These are phyloP conservation scores for Globisporangium canariense DNA, from an alignment of 352 stramenopile genomes.

Conservation along the genomic window DNA sequence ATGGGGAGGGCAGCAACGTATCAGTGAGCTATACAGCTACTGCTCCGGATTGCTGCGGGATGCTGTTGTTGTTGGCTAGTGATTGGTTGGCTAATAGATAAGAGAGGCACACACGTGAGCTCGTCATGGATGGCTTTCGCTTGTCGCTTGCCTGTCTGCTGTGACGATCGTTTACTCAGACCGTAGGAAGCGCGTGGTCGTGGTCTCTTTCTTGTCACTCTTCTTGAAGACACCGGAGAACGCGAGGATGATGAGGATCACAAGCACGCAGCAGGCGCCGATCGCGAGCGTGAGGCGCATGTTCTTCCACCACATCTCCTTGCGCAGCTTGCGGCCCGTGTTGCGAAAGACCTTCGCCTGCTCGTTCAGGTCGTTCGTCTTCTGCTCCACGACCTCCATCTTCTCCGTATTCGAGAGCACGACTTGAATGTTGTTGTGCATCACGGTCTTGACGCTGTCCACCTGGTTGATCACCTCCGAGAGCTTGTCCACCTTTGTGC, in stretches of 20 bases:
- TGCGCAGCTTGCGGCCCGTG: conserved; percentile 71
- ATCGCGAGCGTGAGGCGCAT: conserved; percentile 73
- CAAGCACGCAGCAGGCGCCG: conserved; percentile 54
- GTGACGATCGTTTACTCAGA: conserved; percentile 1
- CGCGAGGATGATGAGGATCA: conserved; percentile 74
- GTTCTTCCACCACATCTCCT: conserved; percentile 88
- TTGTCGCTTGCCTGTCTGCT: background rate
- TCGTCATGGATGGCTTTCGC: background rate
- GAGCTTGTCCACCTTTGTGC: conserved; percentile 85
- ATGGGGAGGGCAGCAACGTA: background rate
- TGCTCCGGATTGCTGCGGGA: background rate
- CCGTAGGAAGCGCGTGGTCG: conserved; percentile 16
- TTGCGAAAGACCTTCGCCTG: conserved; percentile 87
- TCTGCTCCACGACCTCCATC: conserved; percentile 86
- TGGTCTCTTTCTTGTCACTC: conserved; percentile 21
- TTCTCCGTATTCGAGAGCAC: conserved; percentile 87
- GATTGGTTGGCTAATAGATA: conserved; percentile 4
- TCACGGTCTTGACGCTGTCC: conserved; percentile 76
- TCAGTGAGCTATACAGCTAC: background rate
- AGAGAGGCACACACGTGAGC: background rate
- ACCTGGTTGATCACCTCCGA: conserved; percentile 83
- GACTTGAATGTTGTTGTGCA: conserved; percentile 88
- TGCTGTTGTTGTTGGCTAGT: background rate
- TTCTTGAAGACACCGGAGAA: conserved; percentile 76
- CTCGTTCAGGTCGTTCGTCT: conserved; percentile 85